Conservation (phyloP, 805 yeast species). For the Saturnispora dispora region DNA sequence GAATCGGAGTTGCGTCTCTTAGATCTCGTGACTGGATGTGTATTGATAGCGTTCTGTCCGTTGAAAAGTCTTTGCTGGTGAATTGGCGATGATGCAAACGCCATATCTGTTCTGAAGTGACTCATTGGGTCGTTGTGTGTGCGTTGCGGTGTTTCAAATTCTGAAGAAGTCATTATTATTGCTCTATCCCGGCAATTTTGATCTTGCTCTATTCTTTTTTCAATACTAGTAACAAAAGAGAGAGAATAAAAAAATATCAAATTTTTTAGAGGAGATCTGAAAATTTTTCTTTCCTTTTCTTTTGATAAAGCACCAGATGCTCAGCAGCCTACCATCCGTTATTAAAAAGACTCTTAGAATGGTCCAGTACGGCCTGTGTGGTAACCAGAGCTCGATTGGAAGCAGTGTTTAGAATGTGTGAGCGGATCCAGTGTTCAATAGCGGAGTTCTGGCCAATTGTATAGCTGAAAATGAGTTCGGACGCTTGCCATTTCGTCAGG, state of each 20-base stretch:
- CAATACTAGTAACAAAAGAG: neutral
- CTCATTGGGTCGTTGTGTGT: neutral
- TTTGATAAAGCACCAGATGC: neutral
- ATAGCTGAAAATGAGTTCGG: slow-evolving; percentile 25
- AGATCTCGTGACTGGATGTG: slow-evolving; percentile 16
- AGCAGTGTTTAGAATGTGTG: slow-evolving; percentile 19
- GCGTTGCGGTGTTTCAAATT: neutral
- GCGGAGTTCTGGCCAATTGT: slow-evolving; percentile 23
- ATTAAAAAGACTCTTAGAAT: neutral
- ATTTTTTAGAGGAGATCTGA: neutral
- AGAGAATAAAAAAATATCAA: neutral
- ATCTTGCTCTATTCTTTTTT: neutral
- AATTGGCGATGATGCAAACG: slow-evolving; percentile 8
- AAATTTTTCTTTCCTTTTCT: neutral
- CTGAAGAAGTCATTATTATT: slow-evolving; percentile 1
- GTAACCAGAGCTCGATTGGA: slow-evolving; percentile 12
- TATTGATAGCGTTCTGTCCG: slow-evolving; percentile 9
- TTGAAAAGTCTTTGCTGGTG: slow-evolving; percentile 14
- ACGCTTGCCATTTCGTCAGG: slow-evolving; percentile 22
- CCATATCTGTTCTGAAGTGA: neutral
- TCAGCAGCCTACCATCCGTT: slow-evolving; percentile 10
- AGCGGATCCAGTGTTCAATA: slow-evolving; percentile 21
- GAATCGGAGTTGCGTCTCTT: slow-evolving; percentile 32
- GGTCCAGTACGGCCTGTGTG: neutral
- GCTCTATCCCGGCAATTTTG: neutral